Percentiles rank a stretch among this genome's conserved stretches.
Conservation (phyloP, 2,329 filamentous ascomycete species). For the Esteya vermicola region DNA sequence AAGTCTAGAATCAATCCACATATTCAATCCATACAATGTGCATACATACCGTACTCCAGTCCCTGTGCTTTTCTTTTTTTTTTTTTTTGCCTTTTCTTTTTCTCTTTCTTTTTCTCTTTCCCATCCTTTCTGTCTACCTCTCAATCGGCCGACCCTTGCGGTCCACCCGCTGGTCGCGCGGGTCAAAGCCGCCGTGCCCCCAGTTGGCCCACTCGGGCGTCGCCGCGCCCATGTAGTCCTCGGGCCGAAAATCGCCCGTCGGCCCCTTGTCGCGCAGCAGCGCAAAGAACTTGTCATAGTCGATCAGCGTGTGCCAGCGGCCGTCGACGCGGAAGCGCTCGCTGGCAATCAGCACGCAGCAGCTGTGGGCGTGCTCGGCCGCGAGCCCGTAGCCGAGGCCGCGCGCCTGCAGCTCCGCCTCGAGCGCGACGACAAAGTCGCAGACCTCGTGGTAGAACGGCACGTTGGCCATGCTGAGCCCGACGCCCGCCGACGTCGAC, state of each 20-base stretch:
- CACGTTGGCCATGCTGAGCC: slow-evolving; percentile 92
- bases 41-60: too few relatives aligned
- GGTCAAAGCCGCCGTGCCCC: slow-evolving; percentile 91
- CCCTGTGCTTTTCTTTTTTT: background rate
- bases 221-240: slow-evolving; percentile 76
- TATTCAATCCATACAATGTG: too few relatives aligned
- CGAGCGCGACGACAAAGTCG: slow-evolving; percentile 65
- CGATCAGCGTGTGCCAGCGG: slow-evolving; percentile 83
- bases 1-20: slow-evolving; percentile 3
- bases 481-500: slow-evolving; percentile 66
- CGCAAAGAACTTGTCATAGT: slow-evolving; percentile 80
- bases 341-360: slow-evolving; percentile 77
- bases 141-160: slow-evolving; percentile 61
- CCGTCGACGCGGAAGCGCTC: slow-evolving; percentile 63
- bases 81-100: background rate
- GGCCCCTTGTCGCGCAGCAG: slow-evolving; percentile 55
- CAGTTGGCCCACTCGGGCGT: slow-evolving; percentile 92
- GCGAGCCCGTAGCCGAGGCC: slow-evolving; percentile 80
- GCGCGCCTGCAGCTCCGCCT: slow-evolving; percentile 50
- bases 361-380: slow-evolving; percentile 89
- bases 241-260: slow-evolving; percentile 61
- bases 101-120: background rate
- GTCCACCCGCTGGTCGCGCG: slow-evolving; percentile 74
- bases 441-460: slow-evolving; percentile 88
- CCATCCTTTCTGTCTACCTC: slow-evolving; percentile 4